Base-by-base conservation (phyloP, 75 land plant species). In the Azolla pinnata region DNA sequence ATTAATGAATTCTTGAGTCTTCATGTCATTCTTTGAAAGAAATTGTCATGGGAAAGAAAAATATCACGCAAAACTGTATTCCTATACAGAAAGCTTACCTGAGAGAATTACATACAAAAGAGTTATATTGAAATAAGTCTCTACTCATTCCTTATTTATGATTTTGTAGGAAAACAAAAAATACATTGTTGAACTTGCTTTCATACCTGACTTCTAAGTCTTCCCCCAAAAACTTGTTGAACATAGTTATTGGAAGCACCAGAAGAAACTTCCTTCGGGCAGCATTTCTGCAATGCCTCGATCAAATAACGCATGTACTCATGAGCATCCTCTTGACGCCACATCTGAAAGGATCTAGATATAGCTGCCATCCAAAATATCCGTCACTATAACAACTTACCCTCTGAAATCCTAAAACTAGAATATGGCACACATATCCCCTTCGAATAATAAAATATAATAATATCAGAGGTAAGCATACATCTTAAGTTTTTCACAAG, bases 261-360 rank as follows among this genome's bases (percentile, higher is more conserved):
- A 30, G 10, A 38, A 30, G 59, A 64, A 29, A 38, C 49, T 12
- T 31, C 29, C 49, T 18, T 2, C 2, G 49, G 49, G 48, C 74
- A 71, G 40, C 56, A 63, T 14, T 64, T 82, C 25, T 85, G 77
- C 24, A 89, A 67, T 24, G 69, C 79, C 56, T 89, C 87, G 52
- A 89, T 60, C 19, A 89, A 54, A 59, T 81, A 80, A 0, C 79
- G 81, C 59, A 89, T 58, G 56, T 80, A 89, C 33, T 89, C 96
- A 72, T 89, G 96, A 24, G 96, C 96, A 83, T 89, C 96, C 61
- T 85, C 90, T 57, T 90, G 96, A 58, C 84, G 81, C 27, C 69
- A 56, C 61, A 57, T 72, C 20, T 76, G 80, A 33, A 90, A 90
- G 30, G 66, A 83, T 19, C 86, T 71, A n/a, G 84, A 85, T 66